A percentile compares a stretch with the other conserved stretches of the same genome.
These are phyloP conservation scores for Fusarium sp. DNA, from an alignment of 2,329 filamentous ascomycete genomes.

Conservation along the genomic window DNA sequence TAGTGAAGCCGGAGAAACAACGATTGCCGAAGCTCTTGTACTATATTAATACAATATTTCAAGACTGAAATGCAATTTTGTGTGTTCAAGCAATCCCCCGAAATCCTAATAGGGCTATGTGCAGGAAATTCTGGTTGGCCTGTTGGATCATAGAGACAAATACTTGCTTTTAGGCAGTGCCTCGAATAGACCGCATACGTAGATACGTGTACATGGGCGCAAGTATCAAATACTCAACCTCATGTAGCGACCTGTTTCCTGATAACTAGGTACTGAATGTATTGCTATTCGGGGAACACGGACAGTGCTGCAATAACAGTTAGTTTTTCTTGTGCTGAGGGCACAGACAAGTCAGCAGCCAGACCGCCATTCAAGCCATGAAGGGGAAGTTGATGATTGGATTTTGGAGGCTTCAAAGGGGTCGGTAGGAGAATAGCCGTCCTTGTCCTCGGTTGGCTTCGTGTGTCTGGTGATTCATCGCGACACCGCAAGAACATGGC, in stretches of 20 bases:
- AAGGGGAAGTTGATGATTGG: background rate
- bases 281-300: constrained; percentile 4
- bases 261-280: background rate
- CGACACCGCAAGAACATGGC: background rate
- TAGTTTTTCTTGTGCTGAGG: background rate
- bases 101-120: background rate
- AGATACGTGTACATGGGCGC: background rate
- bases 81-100: background rate
- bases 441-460: background rate
- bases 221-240: background rate
- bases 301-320: background rate
- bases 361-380: constrained; percentile 19
- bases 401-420: background rate
- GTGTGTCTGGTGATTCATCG: background rate
- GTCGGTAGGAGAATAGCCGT: background rate
- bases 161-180: background rate
- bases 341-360: background rate
- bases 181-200: background rate
- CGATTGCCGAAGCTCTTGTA: constrained; percentile 4
- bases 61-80: background rate
- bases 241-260: background rate
- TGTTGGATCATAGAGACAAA: background rate
- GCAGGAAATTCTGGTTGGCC: background rate
- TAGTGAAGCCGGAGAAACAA: constrained; percentile 1
- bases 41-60: background rate